Conservation (phyloP, 2,329 filamentous ascomycete genomes). For the Ophiostoma novo-ulmi region DNA sequence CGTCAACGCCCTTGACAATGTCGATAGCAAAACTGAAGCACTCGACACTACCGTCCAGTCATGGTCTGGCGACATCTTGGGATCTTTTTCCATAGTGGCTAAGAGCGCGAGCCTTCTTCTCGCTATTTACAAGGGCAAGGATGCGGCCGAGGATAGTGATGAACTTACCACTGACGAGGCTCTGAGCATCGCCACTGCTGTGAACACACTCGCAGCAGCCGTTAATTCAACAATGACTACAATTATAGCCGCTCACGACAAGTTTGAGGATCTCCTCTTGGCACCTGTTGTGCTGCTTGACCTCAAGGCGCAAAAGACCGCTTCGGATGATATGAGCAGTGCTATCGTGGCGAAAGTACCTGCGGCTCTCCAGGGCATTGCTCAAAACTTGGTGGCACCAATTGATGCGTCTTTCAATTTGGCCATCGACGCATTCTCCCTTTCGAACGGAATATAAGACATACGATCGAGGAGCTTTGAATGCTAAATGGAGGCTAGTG, state of each 20-base stretch:
- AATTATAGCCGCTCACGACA: constrained; percentile 39
- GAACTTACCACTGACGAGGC: constrained; percentile 38
- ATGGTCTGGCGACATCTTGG: constrained; percentile 39
- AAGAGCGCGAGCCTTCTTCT: constrained; percentile 38
- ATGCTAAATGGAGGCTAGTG: neutral
- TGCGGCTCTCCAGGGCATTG: constrained; percentile 32
- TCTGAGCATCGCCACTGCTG: constrained; percentile 38
- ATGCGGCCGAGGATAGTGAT: constrained; percentile 36
- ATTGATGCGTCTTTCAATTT: constrained; percentile 39
- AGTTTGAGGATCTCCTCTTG: constrained; percentile 42
- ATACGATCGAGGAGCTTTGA: neutral
- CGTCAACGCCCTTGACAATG: constrained; percentile 16
- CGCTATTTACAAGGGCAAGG: constrained; percentile 39
- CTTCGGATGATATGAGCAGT: constrained; percentile 37
- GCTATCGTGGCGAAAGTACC: constrained; percentile 42
- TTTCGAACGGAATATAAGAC: constrained; percentile 18
- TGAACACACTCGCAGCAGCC: constrained; percentile 34
- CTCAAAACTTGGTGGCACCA: constrained; percentile 35
- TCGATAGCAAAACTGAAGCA: constrained; percentile 13
- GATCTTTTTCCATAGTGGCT: constrained; percentile 39
- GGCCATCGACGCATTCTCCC: constrained; percentile 33
- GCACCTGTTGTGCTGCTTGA: constrained; percentile 41
- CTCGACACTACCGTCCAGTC: constrained; percentile 32
- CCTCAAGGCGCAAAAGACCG: constrained; percentile 39
- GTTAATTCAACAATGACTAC: constrained; percentile 39